Conservation (phyloP, 192 early-diverging fungal species). For the Mortierella antarctica region DNA sequence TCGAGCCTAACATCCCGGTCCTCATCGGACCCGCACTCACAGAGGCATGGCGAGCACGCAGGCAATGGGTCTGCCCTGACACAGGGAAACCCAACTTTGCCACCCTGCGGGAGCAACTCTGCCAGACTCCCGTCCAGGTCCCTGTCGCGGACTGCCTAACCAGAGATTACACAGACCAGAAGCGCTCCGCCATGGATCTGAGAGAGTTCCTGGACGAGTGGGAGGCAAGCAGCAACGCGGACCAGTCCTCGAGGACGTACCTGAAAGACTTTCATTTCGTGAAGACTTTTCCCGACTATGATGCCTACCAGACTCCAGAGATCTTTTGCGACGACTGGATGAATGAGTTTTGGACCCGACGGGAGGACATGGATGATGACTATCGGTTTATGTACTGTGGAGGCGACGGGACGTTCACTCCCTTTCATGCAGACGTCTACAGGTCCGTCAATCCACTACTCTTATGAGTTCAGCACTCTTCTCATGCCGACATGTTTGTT, state of each 20-base stretch:
- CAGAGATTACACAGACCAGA: slow-evolving; percentile 72
- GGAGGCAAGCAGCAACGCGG: slow-evolving; percentile 31
- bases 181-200: slow-evolving; percentile 65
- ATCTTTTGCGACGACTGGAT: slow-evolving; percentile 77
- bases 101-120: slow-evolving; percentile 52
- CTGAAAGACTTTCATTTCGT: slow-evolving; percentile 83
- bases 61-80: slow-evolving; percentile 62
- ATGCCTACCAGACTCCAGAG: slow-evolving; percentile 56
- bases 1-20: slow-evolving; percentile 62
- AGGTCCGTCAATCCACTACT: slow-evolving; percentile 61
- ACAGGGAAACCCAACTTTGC: slow-evolving; percentile 58
- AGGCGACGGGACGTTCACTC: slow-evolving; percentile 75
- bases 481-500: background rate
- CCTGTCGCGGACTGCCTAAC: slow-evolving; percentile 71
- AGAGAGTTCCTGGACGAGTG: slow-evolving; percentile 66
- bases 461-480: slow-evolving; percentile 41
- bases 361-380: slow-evolving; percentile 63
- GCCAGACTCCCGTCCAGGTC: slow-evolving; percentile 43
- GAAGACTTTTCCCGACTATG: slow-evolving; percentile 50
- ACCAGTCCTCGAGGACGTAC: slow-evolving; percentile 48
- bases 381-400: slow-evolving; percentile 81
- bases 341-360: slow-evolving; percentile 67
- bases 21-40: slow-evolving; percentile 62
- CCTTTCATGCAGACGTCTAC: slow-evolving; percentile 83
- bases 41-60: slow-evolving; percentile 62